Evolutionary conservation across 2,329 filamentous ascomycete species (phyloP).

Genomic region (Xylogone sp.): DNA sequence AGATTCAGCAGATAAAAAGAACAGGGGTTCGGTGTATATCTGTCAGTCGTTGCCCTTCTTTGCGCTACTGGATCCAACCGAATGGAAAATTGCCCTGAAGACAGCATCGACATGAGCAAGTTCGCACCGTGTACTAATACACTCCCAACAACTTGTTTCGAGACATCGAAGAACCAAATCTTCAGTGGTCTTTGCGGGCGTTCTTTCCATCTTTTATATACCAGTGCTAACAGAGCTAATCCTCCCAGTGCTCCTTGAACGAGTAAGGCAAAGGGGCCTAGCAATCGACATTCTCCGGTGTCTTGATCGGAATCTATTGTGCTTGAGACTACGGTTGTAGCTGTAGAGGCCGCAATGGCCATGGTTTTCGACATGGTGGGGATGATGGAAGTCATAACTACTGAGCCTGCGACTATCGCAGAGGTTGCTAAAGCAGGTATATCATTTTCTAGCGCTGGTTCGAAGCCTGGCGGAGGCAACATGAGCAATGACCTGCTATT

Average conservation of each 20-base stretch:
- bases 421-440: constrained; percentile 10
- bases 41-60: constrained; percentile 30
- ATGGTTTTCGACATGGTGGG: constrained; percentile 16
- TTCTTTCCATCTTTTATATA: constrained; percentile 92
- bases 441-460: constrained; percentile 18
- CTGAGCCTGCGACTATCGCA: constrained; percentile 18
- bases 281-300: constrained; percentile 76
- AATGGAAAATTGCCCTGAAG: constrained; percentile 76
- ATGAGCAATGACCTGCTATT: constrained; percentile 8
- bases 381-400: constrained; percentile 16
- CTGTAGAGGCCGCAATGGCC: constrained; percentile 11
- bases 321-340: constrained; percentile 23
- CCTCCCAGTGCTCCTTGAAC: constrained; percentile 84
- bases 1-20: constrained; percentile 95
- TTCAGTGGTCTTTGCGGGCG: constrained; percentile 87
- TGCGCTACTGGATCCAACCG: constrained; percentile 43
- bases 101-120: constrained; percentile 93
- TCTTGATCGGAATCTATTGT: constrained; percentile 25
- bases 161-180: constrained; percentile 97
- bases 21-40: constrained; percentile 82
- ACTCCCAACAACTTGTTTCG: constrained; percentile 94
- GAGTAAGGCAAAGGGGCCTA: constrained; percentile 87
- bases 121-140: constrained; percentile 90
- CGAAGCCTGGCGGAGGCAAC: constrained; percentile 25
- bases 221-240: constrained; percentile 78